Evolutionary conservation across 2,329 filamentous ascomycete species (phyloP).

Genomic region (Trichoderma sp.): DNA sequence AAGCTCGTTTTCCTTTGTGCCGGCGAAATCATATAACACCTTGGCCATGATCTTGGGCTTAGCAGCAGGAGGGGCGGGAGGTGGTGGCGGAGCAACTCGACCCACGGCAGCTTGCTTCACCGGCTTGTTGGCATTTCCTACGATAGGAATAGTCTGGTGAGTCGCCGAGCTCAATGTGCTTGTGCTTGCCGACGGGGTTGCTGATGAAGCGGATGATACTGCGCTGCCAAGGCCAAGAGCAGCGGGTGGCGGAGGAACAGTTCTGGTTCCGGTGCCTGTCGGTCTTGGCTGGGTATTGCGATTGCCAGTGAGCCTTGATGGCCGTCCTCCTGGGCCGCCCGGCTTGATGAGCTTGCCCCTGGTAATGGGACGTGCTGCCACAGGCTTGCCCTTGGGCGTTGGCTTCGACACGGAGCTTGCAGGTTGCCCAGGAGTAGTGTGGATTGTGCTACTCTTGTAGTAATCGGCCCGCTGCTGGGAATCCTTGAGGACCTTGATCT

Average conservation of each 20-base stretch:
- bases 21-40: constrained; percentile 88
- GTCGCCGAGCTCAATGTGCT: constrained; percentile 22
- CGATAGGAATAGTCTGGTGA: constrained; percentile 26
- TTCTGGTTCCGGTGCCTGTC: constrained; percentile 37
- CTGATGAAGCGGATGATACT: constrained; percentile 30
- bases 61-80: constrained; percentile 59
- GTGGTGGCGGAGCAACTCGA: constrained; percentile 60
- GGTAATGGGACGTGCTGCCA: constrained; percentile 87
- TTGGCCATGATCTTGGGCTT: constrained; percentile 76
- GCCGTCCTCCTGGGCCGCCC: constrained; percentile 80
- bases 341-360: constrained; percentile 90
- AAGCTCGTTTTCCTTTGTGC: constrained; percentile 82
- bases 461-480: constrained; percentile 73
- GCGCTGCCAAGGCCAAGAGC: constrained; percentile 33
- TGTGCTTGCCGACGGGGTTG: constrained; percentile 26
- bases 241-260: constrained; percentile 41
- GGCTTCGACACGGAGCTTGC: constrained; percentile 79
- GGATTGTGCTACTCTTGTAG: constrained; percentile 92
- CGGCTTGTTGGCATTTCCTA: constrained; percentile 30
- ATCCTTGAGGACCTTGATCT: constrained; percentile 90
- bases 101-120: constrained; percentile 47
- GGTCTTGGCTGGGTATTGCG: constrained; percentile 49
- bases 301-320: constrained; percentile 66
- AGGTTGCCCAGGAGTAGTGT: constrained; percentile 82
- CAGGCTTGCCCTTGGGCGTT: constrained; percentile 82